These are phyloP conservation scores for Pythium brachiatum DNA, from an alignment of 352 stramenopile genomes.

Conservation along the genomic window DNA sequence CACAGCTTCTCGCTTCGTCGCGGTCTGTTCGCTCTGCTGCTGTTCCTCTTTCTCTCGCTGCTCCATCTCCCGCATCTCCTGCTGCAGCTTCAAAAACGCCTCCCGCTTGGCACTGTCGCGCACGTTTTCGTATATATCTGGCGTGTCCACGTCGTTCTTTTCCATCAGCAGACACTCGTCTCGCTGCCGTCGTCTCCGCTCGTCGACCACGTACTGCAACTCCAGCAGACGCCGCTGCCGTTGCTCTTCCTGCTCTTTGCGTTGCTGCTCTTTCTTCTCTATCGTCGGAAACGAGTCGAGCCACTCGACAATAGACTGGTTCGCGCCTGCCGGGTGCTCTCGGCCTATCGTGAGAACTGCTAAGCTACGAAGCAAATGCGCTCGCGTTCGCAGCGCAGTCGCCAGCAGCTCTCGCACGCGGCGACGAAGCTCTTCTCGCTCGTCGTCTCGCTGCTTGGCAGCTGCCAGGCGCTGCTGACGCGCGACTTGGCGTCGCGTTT, in stretches of 20 bases:
- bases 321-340: constrained; percentile 33
- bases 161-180: constrained; percentile 40
- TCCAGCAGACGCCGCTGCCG: constrained; percentile 44
- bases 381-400: constrained; percentile 33
- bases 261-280: constrained; percentile 41
- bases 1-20: constrained; percentile 26
- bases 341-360: constrained; percentile 37
- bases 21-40: constrained; percentile 20
- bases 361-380: constrained; percentile 34
- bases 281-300: constrained; percentile 55
- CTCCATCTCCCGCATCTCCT: constrained; percentile 24
- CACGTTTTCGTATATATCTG: constrained; percentile 22
- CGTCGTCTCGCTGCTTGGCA: background rate
- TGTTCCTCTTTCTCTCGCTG: constrained; percentile 23
- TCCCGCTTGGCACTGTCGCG: constrained; percentile 19
- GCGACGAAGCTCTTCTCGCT: background rate
- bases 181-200: constrained; percentile 35
- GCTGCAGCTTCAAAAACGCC: constrained; percentile 27
- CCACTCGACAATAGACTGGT: constrained; percentile 49
- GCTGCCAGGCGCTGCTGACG: background rate
- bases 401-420: constrained; percentile 24
- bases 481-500: background rate
- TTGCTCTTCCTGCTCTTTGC: constrained; percentile 32
- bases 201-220: constrained; percentile 41
- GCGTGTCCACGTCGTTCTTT: constrained; percentile 39